Conservation (phyloP, 768 basidiomycete genomes). For the Lactarius evosmus region DNA sequence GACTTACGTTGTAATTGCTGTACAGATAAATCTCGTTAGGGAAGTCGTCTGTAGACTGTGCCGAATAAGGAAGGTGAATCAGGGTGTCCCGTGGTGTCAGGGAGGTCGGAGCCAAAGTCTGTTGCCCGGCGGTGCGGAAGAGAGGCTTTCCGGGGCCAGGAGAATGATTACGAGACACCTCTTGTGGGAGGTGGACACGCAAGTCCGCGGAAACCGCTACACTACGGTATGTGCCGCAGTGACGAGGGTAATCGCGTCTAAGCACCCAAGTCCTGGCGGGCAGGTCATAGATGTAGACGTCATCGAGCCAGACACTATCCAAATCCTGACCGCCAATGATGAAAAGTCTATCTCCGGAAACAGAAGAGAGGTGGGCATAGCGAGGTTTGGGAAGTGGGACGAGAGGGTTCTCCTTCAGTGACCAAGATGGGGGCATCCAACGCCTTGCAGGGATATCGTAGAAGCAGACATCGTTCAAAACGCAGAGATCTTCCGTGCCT, state of each 20-base stretch:
- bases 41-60: constrained; percentile 63
- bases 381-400: constrained; percentile 72
- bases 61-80: constrained; percentile 74
- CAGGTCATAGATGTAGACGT: constrained; percentile 88
- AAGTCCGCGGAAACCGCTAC: constrained; percentile 77
- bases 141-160: constrained; percentile 54
- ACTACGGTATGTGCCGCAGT: constrained; percentile 94
- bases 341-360: constrained; percentile 80
- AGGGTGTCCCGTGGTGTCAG: constrained; percentile 58
- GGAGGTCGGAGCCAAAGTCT: constrained; percentile 40
- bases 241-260: constrained; percentile 77
- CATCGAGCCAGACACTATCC: constrained; percentile 89
- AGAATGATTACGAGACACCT: constrained; percentile 48
- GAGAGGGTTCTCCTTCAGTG: constrained; percentile 40
- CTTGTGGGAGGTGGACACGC: constrained; percentile 64
- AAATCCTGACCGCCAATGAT: constrained; percentile 96
- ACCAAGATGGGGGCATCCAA: constrained; percentile 61
- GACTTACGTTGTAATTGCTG: constrained; percentile 90
- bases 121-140: constrained; percentile 51
- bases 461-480: constrained; percentile 90
- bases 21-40: constrained; percentile 89
- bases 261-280: constrained; percentile 71
- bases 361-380: constrained; percentile 91
- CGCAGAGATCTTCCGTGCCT: constrained; percentile 78
- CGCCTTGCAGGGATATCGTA: constrained; percentile 68